Percentiles rank a stretch among this genome's conserved stretches.
phyloP scores from a whole-genome alignment of 2,329 filamentous ascomycete species.

The Botryotinia convoluta region DNA sequence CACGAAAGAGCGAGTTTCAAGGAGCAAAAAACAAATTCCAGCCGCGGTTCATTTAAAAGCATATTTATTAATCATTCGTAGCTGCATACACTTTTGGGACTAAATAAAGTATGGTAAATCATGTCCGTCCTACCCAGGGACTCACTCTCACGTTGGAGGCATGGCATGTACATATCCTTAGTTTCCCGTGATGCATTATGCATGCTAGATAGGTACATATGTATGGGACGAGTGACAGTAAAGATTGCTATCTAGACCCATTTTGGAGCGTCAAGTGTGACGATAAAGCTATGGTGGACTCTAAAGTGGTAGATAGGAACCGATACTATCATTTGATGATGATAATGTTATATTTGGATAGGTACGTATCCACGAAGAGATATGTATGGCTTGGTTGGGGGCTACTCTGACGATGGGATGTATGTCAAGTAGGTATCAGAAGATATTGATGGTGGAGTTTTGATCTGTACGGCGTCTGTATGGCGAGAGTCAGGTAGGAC shows the following conservation, averaged over 20 bases:
- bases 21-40: not conserved
- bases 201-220: not conserved
- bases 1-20: not conserved
- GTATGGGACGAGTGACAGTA: not conserved
- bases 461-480: not conserved
- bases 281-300: not conserved
- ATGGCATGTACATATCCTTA: not conserved
- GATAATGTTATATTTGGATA: not conserved
- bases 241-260: not conserved
- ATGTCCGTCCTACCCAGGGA: not conserved
- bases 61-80: not conserved
- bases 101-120: not conserved
- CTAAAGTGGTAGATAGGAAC: not conserved
- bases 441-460: not conserved
- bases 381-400: not conserved
- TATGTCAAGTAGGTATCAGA: not conserved
- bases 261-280: not conserved
- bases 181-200: conserved; percentile 5
- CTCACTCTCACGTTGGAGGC: not conserved
- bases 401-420: not conserved
- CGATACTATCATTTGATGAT: not conserved
- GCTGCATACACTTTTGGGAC: not conserved
- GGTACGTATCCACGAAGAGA: not conserved
- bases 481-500: not conserved
- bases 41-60: not conserved